Conservation (phyloP, 805 yeast genomes). For the Yamadazyma phyllophila region DNA sequence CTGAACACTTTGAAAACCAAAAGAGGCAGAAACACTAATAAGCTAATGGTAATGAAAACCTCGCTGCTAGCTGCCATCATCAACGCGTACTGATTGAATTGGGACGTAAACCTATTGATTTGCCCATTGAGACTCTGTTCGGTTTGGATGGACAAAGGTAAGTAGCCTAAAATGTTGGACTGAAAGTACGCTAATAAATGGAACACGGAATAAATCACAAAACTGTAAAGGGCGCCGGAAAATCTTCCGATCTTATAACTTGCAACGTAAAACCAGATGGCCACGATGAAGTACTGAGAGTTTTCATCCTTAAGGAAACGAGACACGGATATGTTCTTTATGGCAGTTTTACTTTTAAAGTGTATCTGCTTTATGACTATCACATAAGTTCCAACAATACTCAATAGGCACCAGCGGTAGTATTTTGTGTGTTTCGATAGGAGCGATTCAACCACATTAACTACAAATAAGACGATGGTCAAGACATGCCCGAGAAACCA, state of each 20-base stretch:
- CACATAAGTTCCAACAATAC: constrained; percentile 57
- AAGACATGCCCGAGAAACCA: constrained; percentile 67
- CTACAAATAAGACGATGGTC: constrained; percentile 42
- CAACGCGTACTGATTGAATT: constrained; percentile 36
- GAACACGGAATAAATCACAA: constrained; percentile 34
- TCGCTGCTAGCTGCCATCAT: constrained; percentile 39
- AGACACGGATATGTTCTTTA: constrained; percentile 6
- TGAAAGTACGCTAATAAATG: constrained; percentile 40
- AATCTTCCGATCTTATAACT: constrained; percentile 33
- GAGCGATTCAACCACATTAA: constrained; percentile 42
- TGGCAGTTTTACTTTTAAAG: constrained; percentile 23
- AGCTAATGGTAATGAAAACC: constrained; percentile 23
- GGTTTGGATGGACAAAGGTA: constrained; percentile 32
- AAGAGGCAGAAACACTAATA: constrained; percentile 26
- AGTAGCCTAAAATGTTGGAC: constrained; percentile 26
- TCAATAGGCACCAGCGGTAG: constrained; percentile 40
- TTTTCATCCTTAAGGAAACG: constrained; percentile 37
- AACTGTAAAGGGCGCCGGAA: constrained; percentile 39
- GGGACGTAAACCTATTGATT: constrained; percentile 30
- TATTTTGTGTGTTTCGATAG: constrained; percentile 28
- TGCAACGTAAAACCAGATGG: constrained; percentile 26
- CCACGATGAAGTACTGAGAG: constrained; percentile 36
- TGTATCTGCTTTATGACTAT: constrained; percentile 63
- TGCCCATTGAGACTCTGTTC: constrained; percentile 28
- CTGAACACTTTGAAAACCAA: constrained; percentile 23